Conservation (phyloP, 1,139 yeast genomes). For the Pichia terricola region DNA sequence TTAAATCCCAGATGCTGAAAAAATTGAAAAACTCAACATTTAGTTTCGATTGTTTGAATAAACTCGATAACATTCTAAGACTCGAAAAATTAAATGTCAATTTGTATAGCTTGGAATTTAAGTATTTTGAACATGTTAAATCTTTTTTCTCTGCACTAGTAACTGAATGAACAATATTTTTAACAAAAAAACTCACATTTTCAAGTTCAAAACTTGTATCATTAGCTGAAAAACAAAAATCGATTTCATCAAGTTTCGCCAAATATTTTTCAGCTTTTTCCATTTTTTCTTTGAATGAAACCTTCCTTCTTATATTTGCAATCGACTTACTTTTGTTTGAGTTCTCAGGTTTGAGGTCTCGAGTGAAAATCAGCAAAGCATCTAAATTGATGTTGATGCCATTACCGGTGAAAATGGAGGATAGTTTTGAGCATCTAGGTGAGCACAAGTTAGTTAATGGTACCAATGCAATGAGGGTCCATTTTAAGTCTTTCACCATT, state of each 20-base stretch:
- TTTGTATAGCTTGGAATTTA: slow-evolving; percentile 7
- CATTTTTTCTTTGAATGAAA: background rate
- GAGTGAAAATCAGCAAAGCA: too few species aligned
- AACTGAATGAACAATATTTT: slow-evolving; percentile 7
- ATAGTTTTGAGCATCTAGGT: slow-evolving; percentile 3
- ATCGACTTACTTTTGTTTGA: too few species aligned
- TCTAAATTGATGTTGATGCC: slow-evolving; percentile 7
- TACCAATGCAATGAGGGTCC: slow-evolving; percentile 8
- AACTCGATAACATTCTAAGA: slow-evolving; percentile 1
- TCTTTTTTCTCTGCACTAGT: slow-evolving; percentile 7
- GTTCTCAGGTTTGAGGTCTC: too few species aligned
- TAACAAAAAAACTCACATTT: slow-evolving; percentile 1
- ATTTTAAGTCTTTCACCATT: slow-evolving; percentile 6
- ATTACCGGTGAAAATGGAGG: slow-evolving; percentile 7
- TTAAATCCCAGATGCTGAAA: slow-evolving; percentile 10
- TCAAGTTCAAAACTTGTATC: slow-evolving; percentile 1
- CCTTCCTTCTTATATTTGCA: too few species aligned
- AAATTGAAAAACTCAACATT: slow-evolving; percentile 13
- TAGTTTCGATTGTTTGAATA: slow-evolving; percentile 4
- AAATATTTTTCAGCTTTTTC: background rate
- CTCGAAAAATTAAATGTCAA: slow-evolving; percentile 10
- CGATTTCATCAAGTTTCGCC: slow-evolving; percentile 3
- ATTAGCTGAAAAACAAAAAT: slow-evolving; percentile 11
- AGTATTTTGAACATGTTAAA: slow-evolving; percentile 2
- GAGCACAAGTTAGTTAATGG: background rate